Evolutionary conservation across 805 yeast species (phyloP), one percentile per base, ranked within the genome.

Genomic region (Lipomyces sp.): DNA sequence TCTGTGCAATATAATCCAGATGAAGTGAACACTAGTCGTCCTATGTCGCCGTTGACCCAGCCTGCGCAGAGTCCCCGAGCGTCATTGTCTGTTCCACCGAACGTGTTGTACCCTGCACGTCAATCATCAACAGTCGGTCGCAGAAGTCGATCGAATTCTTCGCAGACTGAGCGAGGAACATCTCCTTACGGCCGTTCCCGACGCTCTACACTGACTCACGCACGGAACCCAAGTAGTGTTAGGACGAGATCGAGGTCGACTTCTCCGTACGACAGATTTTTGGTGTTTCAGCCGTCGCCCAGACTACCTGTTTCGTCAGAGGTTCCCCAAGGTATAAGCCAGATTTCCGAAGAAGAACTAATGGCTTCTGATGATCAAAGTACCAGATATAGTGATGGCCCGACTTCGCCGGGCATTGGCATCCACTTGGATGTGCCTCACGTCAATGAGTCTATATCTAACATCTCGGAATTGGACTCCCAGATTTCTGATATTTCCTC

Each of bases 261-360:
- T 4, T 67, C 70, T 11, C 70, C 70, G 4, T 67, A 18, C 59
- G 70, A 64, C 42, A 42, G 70, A 4, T 67, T 67, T 39, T 35
- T 67, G 58, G 65, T 69, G 13, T 67, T 67, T 37, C 64, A 62
- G 61, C 67, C 70, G 6, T 11, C 56, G 10, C 35, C 63, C 3
- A 64, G 54, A 18, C 48, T 39, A 15, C 32, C 53, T 30, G 57
- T 45, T 6, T 37, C 53, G 15, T 24, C 57, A 13, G 60, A 53
- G 35, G 10, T 56, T 13, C 66, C 63, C 4, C 53, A 57, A 13
- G 60, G 57, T 15, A n/a, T 59, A 6, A 63, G 66, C 42, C 34
- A 57, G 18, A 42, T 63, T 4, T 48, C 42, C 13, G 62, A 57
- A 13, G 66, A 59, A 8, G 69, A 66, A 32, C 50, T 66, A 58